phyloP scores from a whole-genome alignment of 139 green algal genomes.

The Cymbomonas tetramitiformis region DNA sequence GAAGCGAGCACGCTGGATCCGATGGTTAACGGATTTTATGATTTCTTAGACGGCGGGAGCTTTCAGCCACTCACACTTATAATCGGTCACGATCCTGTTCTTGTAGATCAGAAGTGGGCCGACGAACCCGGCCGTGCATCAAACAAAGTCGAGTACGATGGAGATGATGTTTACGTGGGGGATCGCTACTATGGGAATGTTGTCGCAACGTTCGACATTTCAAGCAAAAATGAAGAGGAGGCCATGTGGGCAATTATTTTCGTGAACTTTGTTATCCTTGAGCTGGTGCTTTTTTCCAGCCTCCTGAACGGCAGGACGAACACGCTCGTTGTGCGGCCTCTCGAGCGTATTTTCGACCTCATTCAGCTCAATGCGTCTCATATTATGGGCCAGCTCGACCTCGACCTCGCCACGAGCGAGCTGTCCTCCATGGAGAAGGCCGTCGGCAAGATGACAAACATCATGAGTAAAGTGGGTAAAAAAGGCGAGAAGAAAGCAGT shows the following conservation, averaged over 20 bases:
- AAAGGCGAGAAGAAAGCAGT: conserved; percentile 17
- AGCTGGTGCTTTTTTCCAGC: conserved; percentile 21
- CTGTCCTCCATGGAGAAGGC: conserved; percentile 27
- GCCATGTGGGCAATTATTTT: conserved; percentile 25
- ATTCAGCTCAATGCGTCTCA: conserved; percentile 18
- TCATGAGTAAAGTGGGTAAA: conserved; percentile 31
- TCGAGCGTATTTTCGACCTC: conserved; percentile 37
- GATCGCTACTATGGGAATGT: neutral
- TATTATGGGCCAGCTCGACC: neutral
- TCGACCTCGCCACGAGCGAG: conserved; percentile 12
- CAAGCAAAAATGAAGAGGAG: conserved; percentile 15
- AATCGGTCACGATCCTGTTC: neutral
- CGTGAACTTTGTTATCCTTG: conserved; percentile 24
- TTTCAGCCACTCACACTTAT: neutral
- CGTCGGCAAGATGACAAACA: conserved; percentile 39
- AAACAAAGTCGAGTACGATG: neutral
- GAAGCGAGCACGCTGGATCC: neutral
- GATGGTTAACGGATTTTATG: neutral
- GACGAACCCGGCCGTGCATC: neutral
- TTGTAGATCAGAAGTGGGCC: neutral
- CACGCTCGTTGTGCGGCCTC: conserved; percentile 28
- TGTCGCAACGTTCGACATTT: conserved; percentile 16
- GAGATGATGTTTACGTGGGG: neutral
- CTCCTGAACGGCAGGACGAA: conserved; percentile 21
- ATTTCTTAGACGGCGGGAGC: neutral